These are phyloP conservation scores for Aureobasidium lini DNA, from an alignment of 2,329 filamentous ascomycete genomes.

Conservation along the genomic window DNA sequence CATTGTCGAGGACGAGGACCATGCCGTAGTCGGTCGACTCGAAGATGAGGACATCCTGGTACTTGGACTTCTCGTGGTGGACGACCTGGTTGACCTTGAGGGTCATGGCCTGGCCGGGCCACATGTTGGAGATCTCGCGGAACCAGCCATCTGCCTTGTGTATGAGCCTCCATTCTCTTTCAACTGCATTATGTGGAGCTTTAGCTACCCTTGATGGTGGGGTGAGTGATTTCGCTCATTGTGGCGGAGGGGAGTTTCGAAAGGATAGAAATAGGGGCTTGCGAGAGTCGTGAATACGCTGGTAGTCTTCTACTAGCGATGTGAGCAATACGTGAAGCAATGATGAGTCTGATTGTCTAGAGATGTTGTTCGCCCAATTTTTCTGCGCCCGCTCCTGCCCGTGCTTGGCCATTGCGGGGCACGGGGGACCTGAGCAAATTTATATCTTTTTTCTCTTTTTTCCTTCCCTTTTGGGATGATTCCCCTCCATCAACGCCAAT, in stretches of 20 bases:
- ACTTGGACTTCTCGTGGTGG: constrained; percentile 98
- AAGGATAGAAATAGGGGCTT: neutral
- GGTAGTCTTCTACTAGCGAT: constrained; percentile 3
- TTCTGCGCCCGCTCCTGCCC: constrained; percentile 2
- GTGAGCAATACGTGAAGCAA: constrained; percentile 8
- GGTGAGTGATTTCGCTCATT: constrained; percentile 66
- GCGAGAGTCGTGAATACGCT: neutral
- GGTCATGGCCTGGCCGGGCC: constrained; percentile 98
- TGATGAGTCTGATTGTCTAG: neutral
- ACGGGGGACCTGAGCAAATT: neutral
- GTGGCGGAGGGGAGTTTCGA: neutral
- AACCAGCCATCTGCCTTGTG: constrained; percentile 86
- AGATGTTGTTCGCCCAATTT: constrained; percentile 2
- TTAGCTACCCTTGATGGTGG: constrained; percentile 64
- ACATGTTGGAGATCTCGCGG: constrained; percentile 97
- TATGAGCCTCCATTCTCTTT: constrained; percentile 17
- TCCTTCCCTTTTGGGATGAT: neutral
- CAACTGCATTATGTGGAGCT: constrained; percentile 4
- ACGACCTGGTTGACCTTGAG: constrained; percentile 96
- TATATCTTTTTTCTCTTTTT: neutral
- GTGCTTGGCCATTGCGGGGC: constrained; percentile 7
- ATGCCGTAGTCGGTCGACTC: constrained; percentile 95
- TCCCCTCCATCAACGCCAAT: neutral
- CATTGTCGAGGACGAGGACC: constrained; percentile 95
- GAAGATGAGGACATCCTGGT: constrained; percentile 98